phyloP scores from a whole-genome alignment of 2,329 filamentous ascomycete genomes.

The Exutisphaerella laricina region DNA sequence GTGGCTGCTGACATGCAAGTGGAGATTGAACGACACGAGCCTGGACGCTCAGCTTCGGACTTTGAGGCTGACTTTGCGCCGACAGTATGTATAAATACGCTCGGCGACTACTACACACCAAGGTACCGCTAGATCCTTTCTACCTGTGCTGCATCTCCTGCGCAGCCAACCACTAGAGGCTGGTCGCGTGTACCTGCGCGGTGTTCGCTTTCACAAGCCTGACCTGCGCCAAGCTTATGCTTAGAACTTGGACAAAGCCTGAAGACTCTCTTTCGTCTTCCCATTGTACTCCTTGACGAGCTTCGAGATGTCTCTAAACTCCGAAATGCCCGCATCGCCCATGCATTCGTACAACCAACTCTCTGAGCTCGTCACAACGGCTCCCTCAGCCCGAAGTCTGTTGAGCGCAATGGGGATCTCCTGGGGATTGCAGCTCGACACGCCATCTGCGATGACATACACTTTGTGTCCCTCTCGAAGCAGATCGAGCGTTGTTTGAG shows the following conservation, averaged over 20 bases:
- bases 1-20: slow-evolving; percentile 1
- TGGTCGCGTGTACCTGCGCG: too few species aligned
- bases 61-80: background rate
- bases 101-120: too few species aligned
- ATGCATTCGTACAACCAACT: slow-evolving; percentile 84
- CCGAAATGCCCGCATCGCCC: slow-evolving; percentile 67
- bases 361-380: slow-evolving; percentile 78
- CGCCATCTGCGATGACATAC: slow-evolving; percentile 82
- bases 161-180: too few species aligned
- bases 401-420: slow-evolving; percentile 76
- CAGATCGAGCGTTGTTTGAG: slow-evolving; percentile 83
- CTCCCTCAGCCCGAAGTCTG: slow-evolving; percentile 68
- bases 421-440: slow-evolving; percentile 77
- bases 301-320: slow-evolving; percentile 58
- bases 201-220: background rate
- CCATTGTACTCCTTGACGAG: slow-evolving; percentile 72
- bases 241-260: slow-evolving; percentile 58
- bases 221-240: background rate
- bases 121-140: background rate
- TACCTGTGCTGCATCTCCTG: too few species aligned
- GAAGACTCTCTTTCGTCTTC: slow-evolving; percentile 64
- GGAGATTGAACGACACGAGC: background rate
- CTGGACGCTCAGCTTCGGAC: background rate
- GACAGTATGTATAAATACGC: too few species aligned
- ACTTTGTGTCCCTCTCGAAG: slow-evolving; percentile 69